These are phyloP conservation scores for Cladosporium sp. DNA, from an alignment of 2,329 filamentous ascomycete species.

Conservation along the genomic window DNA sequence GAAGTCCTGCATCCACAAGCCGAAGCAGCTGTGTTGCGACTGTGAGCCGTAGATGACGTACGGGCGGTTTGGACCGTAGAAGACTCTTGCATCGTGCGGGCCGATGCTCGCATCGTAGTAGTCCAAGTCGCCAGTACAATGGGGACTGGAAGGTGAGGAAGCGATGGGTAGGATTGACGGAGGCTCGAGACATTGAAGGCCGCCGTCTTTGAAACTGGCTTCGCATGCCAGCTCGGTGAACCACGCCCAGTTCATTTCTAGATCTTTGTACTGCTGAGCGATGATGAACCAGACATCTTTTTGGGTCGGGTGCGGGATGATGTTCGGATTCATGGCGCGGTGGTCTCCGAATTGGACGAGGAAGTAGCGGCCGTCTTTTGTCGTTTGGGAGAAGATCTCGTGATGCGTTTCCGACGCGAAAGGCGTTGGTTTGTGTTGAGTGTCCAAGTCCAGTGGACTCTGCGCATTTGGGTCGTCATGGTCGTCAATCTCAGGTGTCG, in stretches of 20 bases:
- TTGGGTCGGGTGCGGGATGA: constrained; percentile 52
- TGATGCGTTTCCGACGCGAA: background rate
- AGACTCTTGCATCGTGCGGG: constrained; percentile 56
- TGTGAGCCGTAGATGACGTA: constrained; percentile 55
- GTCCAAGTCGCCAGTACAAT: constrained; percentile 35
- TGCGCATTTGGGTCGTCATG: too few species aligned
- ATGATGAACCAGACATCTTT: constrained; percentile 50
- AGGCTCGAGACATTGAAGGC: constrained; percentile 40
- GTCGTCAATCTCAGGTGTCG: too few species aligned
- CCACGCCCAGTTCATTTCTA: constrained; percentile 22
- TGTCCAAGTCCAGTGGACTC: too few species aligned
- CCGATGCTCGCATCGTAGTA: constrained; percentile 46
- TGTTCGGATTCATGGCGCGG: constrained; percentile 51
- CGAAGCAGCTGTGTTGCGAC: constrained; percentile 52
- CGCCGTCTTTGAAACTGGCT: constrained; percentile 43
- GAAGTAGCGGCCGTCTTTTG: constrained; percentile 46
- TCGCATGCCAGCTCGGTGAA: constrained; percentile 49
- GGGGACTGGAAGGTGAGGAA: constrained; percentile 39
- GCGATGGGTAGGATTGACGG: constrained; percentile 45
- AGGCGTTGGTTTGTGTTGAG: background rate
- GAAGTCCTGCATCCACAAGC: constrained; percentile 55
- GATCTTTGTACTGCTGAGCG: constrained; percentile 41
- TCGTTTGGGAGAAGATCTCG: constrained; percentile 45
- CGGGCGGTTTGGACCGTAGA: constrained; percentile 50
- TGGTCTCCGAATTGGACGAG: constrained; percentile 44